A percentile compares a stretch with the other conserved stretches of the same genome.
Evolutionary conservation across 305 asterid species (phyloP).

Genomic region (Fraxinus angustifolia): DNA sequence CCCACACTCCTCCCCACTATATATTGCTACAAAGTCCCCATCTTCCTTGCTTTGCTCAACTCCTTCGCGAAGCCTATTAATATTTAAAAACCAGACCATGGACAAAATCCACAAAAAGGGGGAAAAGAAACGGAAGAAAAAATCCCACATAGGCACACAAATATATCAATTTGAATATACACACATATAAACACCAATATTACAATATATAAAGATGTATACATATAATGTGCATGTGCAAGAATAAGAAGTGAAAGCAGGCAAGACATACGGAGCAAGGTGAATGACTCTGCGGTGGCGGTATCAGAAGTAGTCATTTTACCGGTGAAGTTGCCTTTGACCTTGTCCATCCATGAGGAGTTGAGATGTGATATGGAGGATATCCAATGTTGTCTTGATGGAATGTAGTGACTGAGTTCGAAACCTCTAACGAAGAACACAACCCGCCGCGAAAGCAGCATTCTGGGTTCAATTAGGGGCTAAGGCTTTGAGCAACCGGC

Average conservation of each 20-base stretch:
- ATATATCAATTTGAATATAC: background rate
- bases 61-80: no score
- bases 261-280: constrained; percentile 58
- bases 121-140: background rate
- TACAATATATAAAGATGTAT: no score
- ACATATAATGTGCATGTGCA: background rate
- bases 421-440: background rate
- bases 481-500: background rate
- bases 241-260: background rate
- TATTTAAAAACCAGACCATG: no score
- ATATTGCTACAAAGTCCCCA: no score
- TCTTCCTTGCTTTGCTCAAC: no score
- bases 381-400: constrained; percentile 42
- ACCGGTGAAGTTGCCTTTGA: constrained; percentile 71
- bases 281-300: constrained; percentile 44
- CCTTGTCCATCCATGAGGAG: constrained; percentile 75
- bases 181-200: background rate
- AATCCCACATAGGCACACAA: no score
- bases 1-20: no score
- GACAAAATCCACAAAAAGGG: background rate
- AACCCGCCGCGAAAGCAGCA: background rate
- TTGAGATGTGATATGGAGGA: constrained; percentile 53
- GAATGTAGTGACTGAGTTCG: constrained; percentile 24
- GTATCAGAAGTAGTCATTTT: no score
- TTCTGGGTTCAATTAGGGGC: background rate